Percentiles rank a stretch among this genome's conserved stretches.
phyloP scores from a whole-genome alignment of 2,329 filamentous ascomycete genomes.

The Blumeria hordei region DNA sequence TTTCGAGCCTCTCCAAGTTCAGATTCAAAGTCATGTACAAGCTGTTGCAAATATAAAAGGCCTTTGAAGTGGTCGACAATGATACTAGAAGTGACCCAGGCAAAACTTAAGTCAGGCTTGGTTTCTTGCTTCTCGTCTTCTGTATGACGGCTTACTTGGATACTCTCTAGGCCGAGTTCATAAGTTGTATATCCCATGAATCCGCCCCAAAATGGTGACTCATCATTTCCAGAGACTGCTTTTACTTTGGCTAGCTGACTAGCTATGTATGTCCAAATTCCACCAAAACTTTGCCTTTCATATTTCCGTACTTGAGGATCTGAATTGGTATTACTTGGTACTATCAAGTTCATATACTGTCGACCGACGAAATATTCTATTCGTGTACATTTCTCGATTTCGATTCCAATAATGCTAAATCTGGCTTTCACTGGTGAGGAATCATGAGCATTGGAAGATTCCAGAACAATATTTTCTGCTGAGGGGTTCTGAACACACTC shows the following conservation, averaged over 20 bases:
- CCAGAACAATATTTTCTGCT: conserved; percentile 28
- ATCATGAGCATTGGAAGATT: conserved; percentile 30
- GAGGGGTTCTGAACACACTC: conserved; percentile 17
- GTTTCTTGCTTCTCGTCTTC: conserved; percentile 5
- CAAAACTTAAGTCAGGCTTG: conserved; percentile 34
- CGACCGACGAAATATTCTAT: conserved; percentile 32
- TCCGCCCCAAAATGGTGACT: conserved; percentile 43
- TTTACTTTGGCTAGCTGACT: conserved; percentile 18
- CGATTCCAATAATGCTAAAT: conserved; percentile 51
- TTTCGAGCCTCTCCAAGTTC: neutral
- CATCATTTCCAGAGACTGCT: conserved; percentile 14
- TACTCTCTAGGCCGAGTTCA: conserved; percentile 35
- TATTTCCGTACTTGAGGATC: neutral
- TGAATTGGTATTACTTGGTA: neutral
- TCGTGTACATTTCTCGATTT: conserved; percentile 29
- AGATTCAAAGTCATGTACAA: conserved; percentile 11
- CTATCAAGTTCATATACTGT: conserved; percentile 7
- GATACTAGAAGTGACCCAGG: conserved; percentile 38
- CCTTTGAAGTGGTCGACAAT: conserved; percentile 36
- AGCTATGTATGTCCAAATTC: conserved; percentile 14
- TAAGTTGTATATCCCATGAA: conserved; percentile 46
- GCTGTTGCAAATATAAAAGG: conserved; percentile 32
- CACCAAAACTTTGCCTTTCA: conserved; percentile 8
- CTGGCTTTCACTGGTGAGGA: conserved; percentile 28
- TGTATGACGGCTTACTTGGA: conserved; percentile 17